Percentiles rank a stretch among this genome's conserved stretches.
Evolutionary conservation across 2,329 filamentous ascomycete genomes (phyloP).

Genomic region (Helminthosporium solani): DNA sequence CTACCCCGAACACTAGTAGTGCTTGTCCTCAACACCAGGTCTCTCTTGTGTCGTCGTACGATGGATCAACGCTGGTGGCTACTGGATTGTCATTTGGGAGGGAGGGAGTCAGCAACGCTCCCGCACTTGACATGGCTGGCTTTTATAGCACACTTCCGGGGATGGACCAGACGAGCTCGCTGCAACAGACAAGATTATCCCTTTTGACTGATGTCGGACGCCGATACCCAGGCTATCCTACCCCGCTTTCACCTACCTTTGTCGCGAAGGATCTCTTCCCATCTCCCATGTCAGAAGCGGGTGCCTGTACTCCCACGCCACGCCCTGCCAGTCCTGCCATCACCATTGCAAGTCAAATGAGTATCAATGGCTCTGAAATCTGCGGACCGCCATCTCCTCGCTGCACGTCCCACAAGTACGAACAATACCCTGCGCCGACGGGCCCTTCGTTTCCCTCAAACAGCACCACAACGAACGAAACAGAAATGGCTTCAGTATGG

Average conservation of each 20-base stretch:
- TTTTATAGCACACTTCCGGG: constrained; percentile 8
- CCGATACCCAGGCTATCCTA: constrained; percentile 37
- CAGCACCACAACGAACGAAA: neutral
- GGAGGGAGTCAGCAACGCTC: constrained; percentile 5
- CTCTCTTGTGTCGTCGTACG: constrained; percentile 15
- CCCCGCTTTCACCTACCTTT: constrained; percentile 30
- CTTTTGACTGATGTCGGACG: constrained; percentile 30
- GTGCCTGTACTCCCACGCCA: constrained; percentile 9
- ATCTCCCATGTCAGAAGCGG: constrained; percentile 25
- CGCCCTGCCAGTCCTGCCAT: constrained; percentile 11
- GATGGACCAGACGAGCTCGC: constrained; percentile 1
- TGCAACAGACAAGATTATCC: constrained; percentile 16
- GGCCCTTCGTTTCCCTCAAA: constrained; percentile 15
- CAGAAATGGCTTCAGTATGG: neutral
- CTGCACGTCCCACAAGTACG: constrained; percentile 15
- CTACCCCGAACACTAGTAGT: neutral
- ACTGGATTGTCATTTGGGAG: constrained; percentile 3
- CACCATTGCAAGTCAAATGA: constrained; percentile 21
- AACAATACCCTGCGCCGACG: constrained; percentile 9
- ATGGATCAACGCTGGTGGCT: constrained; percentile 9
- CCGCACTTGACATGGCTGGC: constrained; percentile 22
- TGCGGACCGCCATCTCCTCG: constrained; percentile 18
- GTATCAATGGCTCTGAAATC: constrained; percentile 28
- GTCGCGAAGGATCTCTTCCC: constrained; percentile 31
- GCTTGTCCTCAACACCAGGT: neutral